phyloP scores from a whole-genome alignment of 345 rosid species.

The Sapria himalayana region DNA sequence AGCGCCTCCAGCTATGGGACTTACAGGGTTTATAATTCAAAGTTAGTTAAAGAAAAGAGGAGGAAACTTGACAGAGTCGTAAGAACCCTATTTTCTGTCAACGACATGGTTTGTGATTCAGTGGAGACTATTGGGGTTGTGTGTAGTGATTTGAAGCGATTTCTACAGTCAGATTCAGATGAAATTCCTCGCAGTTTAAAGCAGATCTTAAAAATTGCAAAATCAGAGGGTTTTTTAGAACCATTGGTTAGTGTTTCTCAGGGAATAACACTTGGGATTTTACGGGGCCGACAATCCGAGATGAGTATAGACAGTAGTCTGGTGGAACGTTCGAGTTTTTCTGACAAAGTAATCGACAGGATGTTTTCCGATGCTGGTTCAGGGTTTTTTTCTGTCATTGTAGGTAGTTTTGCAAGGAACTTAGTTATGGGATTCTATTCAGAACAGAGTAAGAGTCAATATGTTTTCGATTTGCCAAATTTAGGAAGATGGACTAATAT shows the following conservation, averaged over 20 bases:
- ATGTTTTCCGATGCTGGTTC: constrained; percentile 46
- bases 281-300: constrained; percentile 27
- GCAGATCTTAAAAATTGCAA: constrained; percentile 64
- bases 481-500: constrained; percentile 35
- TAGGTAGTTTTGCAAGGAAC: constrained; percentile 87
- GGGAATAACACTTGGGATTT: constrained; percentile 46
- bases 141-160: constrained; percentile 44
- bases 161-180: constrained; percentile 54
- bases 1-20: constrained; percentile 65
- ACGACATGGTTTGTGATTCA: constrained; percentile 60
- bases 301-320: constrained; percentile 9
- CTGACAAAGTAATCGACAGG: constrained; percentile 50
- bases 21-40: constrained; percentile 47
- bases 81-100: constrained; percentile 35
- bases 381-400: constrained; percentile 67
- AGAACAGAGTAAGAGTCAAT: constrained; percentile 2
- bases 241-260: constrained; percentile 35
- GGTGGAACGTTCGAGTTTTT: constrained; percentile 13
- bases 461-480: constrained; percentile 13
- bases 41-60: constrained; percentile 41
- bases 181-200: constrained; percentile 66
- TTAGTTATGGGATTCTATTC: constrained; percentile 66
- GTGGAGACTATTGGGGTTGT: constrained; percentile 38
- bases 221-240: constrained; percentile 37
- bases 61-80: constrained; percentile 35